Evolutionary conservation across 306 rosid species (phyloP), one percentile per base, ranked within the genome.

Genomic region (Carpinus fangiana): DNA sequence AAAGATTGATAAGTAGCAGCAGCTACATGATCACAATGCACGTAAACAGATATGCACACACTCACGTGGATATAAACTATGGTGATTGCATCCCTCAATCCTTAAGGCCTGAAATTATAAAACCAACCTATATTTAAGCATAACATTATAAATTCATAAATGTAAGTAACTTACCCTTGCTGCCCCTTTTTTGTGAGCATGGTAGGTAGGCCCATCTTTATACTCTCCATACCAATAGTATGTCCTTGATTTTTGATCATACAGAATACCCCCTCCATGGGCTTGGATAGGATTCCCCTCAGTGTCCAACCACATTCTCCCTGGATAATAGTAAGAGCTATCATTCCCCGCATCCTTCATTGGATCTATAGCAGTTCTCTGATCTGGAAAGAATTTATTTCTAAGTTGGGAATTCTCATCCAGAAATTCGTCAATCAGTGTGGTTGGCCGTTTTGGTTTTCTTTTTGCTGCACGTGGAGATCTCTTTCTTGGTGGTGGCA

Each of bases 151-250:
- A 38, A 52, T 23, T 55, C 13, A 18, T 9, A 73, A 80, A 76
- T 34, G 71, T 74, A 74, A 48, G 45, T 47, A 38, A 85, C 82
- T 86, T 91, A 96, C 99, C 96, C 99, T 92, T 21, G 99, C 95
- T 38, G 92, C 84, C 83, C 90, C 98, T 87, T 88, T 88, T 85
- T 88, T 87, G 87, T 91, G 97, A 83, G 92, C 90, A 81, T 77
- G 97, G 83, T 91, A 96, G 68, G 99, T 93, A 26, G 93, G 91
- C 17, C 99, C 99, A 53, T 91, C 98, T 89, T 96, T 96, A 74
- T 89, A 96, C 85, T 96, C 99, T 70, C 99, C 99, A 62, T 96
- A 96, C 99, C 99, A 96, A 82, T 96, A 96, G 86, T 91, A 93
- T 48, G 92, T 90, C 86, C 79, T 86, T n/a, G 93, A 86, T 28